Base-by-base conservation (phyloP, 345 rosid species). In the Citrus hindsii region DNA sequence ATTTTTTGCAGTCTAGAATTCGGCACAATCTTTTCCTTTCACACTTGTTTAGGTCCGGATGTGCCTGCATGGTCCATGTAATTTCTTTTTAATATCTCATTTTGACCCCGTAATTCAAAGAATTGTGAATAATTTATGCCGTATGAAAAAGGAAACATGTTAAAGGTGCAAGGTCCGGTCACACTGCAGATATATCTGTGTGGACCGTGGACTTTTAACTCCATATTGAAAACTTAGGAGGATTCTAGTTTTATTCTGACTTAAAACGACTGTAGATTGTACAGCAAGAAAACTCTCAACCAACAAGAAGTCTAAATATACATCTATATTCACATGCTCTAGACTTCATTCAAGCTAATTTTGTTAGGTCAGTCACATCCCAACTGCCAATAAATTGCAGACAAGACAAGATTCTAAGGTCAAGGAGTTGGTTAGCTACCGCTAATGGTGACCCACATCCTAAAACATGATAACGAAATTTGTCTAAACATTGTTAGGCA, bases 1-100 rank as follows among this genome's bases (percentile, higher is more conserved):
- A 92, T 78, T 92, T 96, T 87, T 90, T 96, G 92, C 99, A 96
- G 90, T 96, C 91, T 25, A 96, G 86, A 22, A 89, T 83, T 79
- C 97, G 85, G 56, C 99, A 96, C 59, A 92, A 59, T 74, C 94
- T 88, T 79, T 96, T 96, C 67, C 99, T 84, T 73, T 96, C 97
- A 40, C 89, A 86, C 90, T 94, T 96, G 88, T 77, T 94, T 68
- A 96, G 84, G 73, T 88, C 90, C 33, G 89, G 89, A 83, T 96
- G 99, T 76, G 95, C 88, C 99, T 94, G 79, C 13, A 79, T 60
- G 22, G 64, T 65, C 56, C 77, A 40, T 27, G 53, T 18, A 21
- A 68, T 18, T 69, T 19, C 9, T 38, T 42, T 22, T 5, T 21
- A 13, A 65, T 6, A 9, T 63, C 33, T 27, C 24, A 61, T 24